Evolutionary conservation across 768 basidiomycete genomes (phyloP).

Genomic region (Exidia glandulosa): DNA sequence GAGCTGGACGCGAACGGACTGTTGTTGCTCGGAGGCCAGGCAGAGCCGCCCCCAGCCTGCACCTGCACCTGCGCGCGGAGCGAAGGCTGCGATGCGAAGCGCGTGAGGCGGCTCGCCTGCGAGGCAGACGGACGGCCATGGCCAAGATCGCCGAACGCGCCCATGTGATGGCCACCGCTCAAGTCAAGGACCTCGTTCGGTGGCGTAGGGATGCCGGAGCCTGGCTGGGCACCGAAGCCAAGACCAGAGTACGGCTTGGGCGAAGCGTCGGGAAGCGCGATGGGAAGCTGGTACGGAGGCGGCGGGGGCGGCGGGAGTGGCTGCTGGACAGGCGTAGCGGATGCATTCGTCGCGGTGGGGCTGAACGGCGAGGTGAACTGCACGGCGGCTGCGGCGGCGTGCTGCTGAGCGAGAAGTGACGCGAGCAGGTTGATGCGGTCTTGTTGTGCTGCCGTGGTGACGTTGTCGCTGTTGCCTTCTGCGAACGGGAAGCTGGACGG

Average conservation of each 20-base stretch:
- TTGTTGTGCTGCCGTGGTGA: constrained; percentile 73
- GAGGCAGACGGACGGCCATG: too few species aligned
- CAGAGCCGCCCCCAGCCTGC: background rate
- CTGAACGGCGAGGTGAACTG: background rate
- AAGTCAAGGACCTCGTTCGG: background rate
- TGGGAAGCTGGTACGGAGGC: background rate
- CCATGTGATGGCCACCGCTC: background rate
- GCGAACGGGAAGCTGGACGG: constrained; percentile 24
- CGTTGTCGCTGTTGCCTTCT: constrained; percentile 81
- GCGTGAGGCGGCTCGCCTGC: background rate
- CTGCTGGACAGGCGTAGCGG: background rate
- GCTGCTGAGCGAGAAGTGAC: constrained; percentile 54
- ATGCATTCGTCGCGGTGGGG: background rate
- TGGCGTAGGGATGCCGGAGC: background rate
- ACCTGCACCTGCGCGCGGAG: background rate
- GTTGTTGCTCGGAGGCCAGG: background rate
- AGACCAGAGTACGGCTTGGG: background rate
- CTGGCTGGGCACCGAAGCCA: too few species aligned
- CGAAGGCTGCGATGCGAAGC: background rate
- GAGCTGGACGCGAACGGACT: background rate
- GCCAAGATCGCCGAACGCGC: background rate
- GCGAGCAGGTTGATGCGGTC: constrained; percentile 75
- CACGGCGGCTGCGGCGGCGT: constrained; percentile 16
- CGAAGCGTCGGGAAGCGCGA: background rate
- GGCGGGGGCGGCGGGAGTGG: background rate